phyloP scores from a whole-genome alignment of 345 rosid genomes.

The Aethionema arabicum region DNA sequence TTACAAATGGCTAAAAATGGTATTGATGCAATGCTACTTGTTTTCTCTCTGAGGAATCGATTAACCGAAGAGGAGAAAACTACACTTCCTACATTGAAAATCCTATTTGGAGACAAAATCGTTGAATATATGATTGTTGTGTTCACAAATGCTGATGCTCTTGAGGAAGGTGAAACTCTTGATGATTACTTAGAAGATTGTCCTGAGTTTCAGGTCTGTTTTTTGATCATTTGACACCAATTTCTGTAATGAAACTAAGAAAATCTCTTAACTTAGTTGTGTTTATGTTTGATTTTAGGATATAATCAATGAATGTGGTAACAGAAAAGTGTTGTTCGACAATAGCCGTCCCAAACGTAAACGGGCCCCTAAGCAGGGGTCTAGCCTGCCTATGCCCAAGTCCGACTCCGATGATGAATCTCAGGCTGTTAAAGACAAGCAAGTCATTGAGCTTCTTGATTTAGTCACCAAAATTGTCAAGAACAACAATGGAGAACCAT shows the following conservation, averaged over 20 bases:
- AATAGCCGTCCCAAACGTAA: no score
- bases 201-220: conserved; percentile 63
- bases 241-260: no score
- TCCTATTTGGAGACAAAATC: conserved; percentile 64
- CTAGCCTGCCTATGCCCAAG: no score
- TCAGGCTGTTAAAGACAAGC: conserved; percentile 42
- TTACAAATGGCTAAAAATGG: conserved; percentile 72
- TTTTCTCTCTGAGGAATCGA: conserved; percentile 59
- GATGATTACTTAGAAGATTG: conserved; percentile 63
- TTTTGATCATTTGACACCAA: neutral
- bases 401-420: no score
- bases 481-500: conserved; percentile 61
- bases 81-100: conserved; percentile 51
- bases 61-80: conserved; percentile 72
- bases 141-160: conserved; percentile 78
- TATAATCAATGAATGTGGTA: conserved; percentile 48
- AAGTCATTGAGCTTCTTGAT: conserved; percentile 53
- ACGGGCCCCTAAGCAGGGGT: no score
- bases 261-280: no score
- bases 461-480: conserved; percentile 45
- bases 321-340: conserved; percentile 58
- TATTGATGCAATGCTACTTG: conserved; percentile 68
- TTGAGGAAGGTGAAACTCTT: conserved; percentile 64
- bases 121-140: conserved; percentile 70
- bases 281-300: conserved; percentile 43